phyloP scores from a whole-genome alignment of 805 yeast genomes.

The Candida tammaniensis region DNA sequence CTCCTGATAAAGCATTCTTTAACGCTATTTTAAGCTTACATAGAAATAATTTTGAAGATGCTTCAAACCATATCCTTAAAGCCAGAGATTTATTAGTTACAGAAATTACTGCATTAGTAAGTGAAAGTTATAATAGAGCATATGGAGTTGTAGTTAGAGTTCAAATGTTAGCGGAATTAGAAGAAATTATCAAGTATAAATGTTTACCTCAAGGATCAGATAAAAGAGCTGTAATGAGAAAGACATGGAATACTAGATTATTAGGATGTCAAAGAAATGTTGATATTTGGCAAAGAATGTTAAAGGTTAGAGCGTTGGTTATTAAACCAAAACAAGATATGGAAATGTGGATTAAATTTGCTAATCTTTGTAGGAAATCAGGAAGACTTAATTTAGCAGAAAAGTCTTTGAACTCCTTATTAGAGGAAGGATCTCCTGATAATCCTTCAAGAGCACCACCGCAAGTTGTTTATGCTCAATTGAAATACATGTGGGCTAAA shows the following conservation, averaged over 20 bases:
- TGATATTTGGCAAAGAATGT: conserved; percentile 97
- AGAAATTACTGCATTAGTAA: conserved; percentile 89
- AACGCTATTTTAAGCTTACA: conserved; percentile 86
- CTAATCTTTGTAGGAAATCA: conserved; percentile 90
- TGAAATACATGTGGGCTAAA: conserved; percentile 96
- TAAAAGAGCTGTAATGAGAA: conserved; percentile 71
- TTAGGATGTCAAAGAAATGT: conserved; percentile 95
- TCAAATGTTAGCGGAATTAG: conserved; percentile 95
- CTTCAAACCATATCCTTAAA: conserved; percentile 69
- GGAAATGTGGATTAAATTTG: conserved; percentile 98
- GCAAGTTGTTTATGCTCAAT: conserved; percentile 93
- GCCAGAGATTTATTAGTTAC: conserved; percentile 91
- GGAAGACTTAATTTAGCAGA: conserved; percentile 92
- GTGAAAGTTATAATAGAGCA: conserved; percentile 95
- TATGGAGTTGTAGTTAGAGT: conserved; percentile 95
- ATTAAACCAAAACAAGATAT: conserved; percentile 93
- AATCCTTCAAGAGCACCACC: conserved; percentile 84
- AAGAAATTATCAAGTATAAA: conserved; percentile 90
- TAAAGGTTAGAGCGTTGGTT: conserved; percentile 89
- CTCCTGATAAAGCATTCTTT: conserved; percentile 94
- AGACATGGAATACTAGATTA: conserved; percentile 91
- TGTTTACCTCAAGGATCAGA: conserved; percentile 80
- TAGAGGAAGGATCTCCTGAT: conserved; percentile 69
- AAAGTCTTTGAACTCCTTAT: conserved; percentile 74
- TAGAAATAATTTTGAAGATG: conserved; percentile 79